Conservation (phyloP, 2,329 filamentous ascomycete genomes). For the Hypoxylon sp. region DNA sequence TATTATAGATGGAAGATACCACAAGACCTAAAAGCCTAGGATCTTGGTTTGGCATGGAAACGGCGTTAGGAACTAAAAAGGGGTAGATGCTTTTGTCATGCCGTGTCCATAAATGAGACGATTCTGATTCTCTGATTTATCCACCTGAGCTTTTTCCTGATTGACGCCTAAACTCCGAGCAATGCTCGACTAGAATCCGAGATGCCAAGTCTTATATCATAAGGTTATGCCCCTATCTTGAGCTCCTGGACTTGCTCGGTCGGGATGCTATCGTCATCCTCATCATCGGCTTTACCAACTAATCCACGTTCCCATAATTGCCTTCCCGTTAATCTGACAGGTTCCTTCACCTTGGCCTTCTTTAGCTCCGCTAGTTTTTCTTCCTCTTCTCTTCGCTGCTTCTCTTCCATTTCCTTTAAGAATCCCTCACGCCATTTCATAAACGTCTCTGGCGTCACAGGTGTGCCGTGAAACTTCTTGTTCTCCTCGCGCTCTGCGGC, state of each 20-base stretch:
- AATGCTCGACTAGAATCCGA: constrained; percentile 40
- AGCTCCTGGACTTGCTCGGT: constrained; percentile 77
- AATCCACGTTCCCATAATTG: constrained; percentile 85
- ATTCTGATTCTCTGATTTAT: constrained; percentile 28
- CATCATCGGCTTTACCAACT: constrained; percentile 76
- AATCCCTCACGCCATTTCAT: constrained; percentile 86
- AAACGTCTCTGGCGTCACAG: constrained; percentile 90
- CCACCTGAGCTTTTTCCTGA: constrained; percentile 34
- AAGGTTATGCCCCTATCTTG: constrained; percentile 72
- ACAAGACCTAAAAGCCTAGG: constrained; percentile 36
- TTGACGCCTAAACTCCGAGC: constrained; percentile 48
- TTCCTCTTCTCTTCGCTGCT: constrained; percentile 76
- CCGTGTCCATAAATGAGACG: constrained; percentile 25
- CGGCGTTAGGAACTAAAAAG: constrained; percentile 50
- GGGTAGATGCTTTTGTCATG: constrained; percentile 22
- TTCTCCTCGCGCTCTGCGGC: constrained; percentile 91
- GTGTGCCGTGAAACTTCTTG: constrained; percentile 92
- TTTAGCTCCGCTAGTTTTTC: constrained; percentile 87
- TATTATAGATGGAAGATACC: constrained; percentile 46
- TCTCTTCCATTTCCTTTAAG: constrained; percentile 83
- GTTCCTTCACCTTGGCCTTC: constrained; percentile 81
- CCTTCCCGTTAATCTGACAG: constrained; percentile 78
- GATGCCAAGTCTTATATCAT: constrained; percentile 15
- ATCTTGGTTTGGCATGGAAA: constrained; percentile 46
- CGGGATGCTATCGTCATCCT: constrained; percentile 70